A percentile compares a stretch with the other conserved stretches of the same genome.
These are phyloP conservation scores for Albophoma yamanashiensis DNA, from an alignment of 2,329 filamentous ascomycete species.

Conservation along the genomic window DNA sequence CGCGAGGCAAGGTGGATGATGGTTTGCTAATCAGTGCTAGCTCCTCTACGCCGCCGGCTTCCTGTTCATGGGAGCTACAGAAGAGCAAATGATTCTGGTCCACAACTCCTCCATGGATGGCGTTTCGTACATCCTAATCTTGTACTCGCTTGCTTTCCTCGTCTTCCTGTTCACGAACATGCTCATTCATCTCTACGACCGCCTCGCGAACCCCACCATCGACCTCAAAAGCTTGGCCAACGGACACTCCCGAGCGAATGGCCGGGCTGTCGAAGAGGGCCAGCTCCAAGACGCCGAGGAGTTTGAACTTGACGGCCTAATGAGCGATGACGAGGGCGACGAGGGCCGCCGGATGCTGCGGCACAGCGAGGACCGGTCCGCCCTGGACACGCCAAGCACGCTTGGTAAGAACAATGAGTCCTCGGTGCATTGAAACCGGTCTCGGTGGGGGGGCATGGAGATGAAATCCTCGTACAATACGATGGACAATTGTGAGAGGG, in stretches of 20 bases:
- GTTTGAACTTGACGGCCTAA: constrained; percentile 85
- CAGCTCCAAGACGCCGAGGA: constrained; percentile 74
- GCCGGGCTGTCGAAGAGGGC: constrained; percentile 33
- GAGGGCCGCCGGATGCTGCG: constrained; percentile 28
- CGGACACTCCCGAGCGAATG: constrained; percentile 21
- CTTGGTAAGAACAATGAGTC: constrained; percentile 21
- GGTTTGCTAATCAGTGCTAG: constrained; percentile 30
- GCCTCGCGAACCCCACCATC: constrained; percentile 30
- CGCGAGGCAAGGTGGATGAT: not conserved
- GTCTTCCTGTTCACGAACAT: constrained; percentile 86
- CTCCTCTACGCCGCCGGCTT: constrained; percentile 87
- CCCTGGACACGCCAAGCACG: constrained; percentile 31
- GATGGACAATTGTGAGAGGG: no score
- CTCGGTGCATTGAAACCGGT: constrained; percentile 11
- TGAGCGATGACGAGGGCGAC: constrained; percentile 77
- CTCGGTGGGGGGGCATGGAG: not conserved
- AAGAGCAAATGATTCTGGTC: constrained; percentile 85
- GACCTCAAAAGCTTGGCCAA: constrained; percentile 25
- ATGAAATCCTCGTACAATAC: not conserved
- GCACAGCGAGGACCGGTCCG: constrained; percentile 16
- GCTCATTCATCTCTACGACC: constrained; percentile 75
- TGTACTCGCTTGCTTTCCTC: constrained; percentile 84
- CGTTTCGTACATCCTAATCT: constrained; percentile 82
- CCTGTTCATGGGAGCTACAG: constrained; percentile 94
- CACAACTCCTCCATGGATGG: constrained; percentile 68